A percentile compares a stretch with the other conserved stretches of the same genome.
Conservation (phyloP, 176 grass and related monocot species). For the Elymus sibiricus region DNA sequence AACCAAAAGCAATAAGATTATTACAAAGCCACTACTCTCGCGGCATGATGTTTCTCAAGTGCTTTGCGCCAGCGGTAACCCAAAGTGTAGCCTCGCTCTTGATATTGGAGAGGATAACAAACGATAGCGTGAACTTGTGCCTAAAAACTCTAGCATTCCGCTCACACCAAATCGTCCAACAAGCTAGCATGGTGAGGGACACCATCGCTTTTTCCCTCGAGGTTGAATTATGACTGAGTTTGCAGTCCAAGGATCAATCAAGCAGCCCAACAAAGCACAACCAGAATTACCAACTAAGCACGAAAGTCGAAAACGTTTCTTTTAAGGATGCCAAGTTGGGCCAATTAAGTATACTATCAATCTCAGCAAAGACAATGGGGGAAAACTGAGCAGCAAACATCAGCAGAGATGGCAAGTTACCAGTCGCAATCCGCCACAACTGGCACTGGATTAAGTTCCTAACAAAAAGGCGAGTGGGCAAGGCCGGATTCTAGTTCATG, state of each 20-base stretch:
- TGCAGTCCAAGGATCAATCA: constrained; percentile 27
- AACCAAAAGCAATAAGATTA: too few species aligned
- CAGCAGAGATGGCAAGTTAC: constrained; percentile 49
- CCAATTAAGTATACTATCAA: constrained; percentile 11
- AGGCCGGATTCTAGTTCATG: constrained; percentile 21
- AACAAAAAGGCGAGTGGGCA: constrained; percentile 9
- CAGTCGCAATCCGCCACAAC: constrained; percentile 51
- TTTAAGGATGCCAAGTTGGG: constrained; percentile 37
- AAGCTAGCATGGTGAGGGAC: too few species aligned
- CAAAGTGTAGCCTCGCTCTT: too few species aligned
- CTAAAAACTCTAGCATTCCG: too few species aligned
- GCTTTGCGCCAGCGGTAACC: too few species aligned
- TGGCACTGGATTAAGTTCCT: constrained; percentile 44
- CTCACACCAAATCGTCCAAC: too few species aligned
- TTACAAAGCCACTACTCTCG: too few species aligned
- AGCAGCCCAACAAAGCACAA: constrained; percentile 11
- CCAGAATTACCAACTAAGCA: constrained; percentile 43
- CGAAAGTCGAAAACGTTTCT: constrained; percentile 11
- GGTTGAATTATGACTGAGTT: too few species aligned
- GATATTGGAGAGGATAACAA: too few species aligned
- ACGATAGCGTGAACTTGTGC: too few species aligned
- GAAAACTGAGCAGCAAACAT: constrained; percentile 29
- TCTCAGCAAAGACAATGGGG: not conserved
- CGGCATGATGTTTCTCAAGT: too few species aligned
- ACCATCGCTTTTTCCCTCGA: too few species aligned